Percentiles rank a stretch among this genome's conserved stretches.
Evolutionary conservation across 148 eudicot genomes (phyloP).

Genomic region (Fallopia convolvulus): DNA sequence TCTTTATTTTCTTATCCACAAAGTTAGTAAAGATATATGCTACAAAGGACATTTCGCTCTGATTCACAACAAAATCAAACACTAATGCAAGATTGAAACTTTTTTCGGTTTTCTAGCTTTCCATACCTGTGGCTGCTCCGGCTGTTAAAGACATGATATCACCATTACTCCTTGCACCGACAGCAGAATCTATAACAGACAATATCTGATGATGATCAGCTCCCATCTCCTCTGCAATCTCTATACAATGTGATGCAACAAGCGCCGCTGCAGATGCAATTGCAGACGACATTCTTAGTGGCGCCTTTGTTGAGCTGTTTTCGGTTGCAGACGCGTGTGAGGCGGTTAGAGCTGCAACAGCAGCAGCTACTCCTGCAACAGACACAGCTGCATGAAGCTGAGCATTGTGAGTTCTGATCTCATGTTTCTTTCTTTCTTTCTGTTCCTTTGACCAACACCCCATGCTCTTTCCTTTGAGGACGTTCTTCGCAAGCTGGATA

Average conservation of each 20-base stretch:
- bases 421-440: slow-evolving; percentile 72
- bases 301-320: slow-evolving; percentile 23
- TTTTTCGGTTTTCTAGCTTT: not conserved
- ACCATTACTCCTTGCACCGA: slow-evolving; percentile 69
- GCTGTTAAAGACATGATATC: slow-evolving; percentile 94
- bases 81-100: not conserved
- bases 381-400: slow-evolving; percentile 86
- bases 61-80: not conserved
- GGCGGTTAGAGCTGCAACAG: slow-evolving; percentile 76
- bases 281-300: slow-evolving; percentile 46
- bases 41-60: too few relatives aligned
- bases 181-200: slow-evolving; percentile 65
- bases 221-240: slow-evolving; percentile 83
- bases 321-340: slow-evolving; percentile 32
- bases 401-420: slow-evolving; percentile 82
- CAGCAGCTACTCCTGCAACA: slow-evolving; percentile 94
- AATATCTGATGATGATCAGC: slow-evolving; percentile 75
- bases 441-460: slow-evolving; percentile 83
- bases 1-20: too few relatives aligned
- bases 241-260: slow-evolving; percentile 90
- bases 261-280: slow-evolving; percentile 90
- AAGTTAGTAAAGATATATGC: too few relatives aligned
- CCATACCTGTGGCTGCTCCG: slow-evolving; percentile 87
- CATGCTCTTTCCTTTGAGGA: slow-evolving; percentile 61
- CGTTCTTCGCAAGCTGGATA: slow-evolving; percentile 51